Evolutionary conservation across 768 basidiomycete species (phyloP).

Genomic region (Chalciporus pseudorubinellus): DNA sequence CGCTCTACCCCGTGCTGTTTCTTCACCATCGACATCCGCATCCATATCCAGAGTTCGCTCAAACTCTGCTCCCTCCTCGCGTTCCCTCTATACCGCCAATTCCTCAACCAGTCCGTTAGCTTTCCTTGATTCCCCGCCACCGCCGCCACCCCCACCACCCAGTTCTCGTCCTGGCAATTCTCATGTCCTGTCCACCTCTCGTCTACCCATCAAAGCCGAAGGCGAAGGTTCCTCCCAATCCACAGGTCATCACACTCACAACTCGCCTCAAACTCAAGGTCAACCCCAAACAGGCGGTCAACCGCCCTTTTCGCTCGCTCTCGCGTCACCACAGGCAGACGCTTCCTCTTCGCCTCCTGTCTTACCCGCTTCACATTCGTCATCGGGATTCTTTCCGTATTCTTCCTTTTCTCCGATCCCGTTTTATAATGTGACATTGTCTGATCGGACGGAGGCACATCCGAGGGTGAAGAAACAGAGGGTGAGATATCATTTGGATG

Average conservation of each 20-base stretch:
- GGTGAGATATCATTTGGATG: slow-evolving; percentile 56
- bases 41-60: slow-evolving; percentile 43
- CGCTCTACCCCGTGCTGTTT: slow-evolving; percentile 38
- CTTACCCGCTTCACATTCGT: slow-evolving; percentile 30
- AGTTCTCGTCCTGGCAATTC: slow-evolving; percentile 40
- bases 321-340: slow-evolving; percentile 41
- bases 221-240: slow-evolving; percentile 42
- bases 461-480: slow-evolving; percentile 32
- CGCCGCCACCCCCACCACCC: slow-evolving; percentile 38
- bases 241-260: slow-evolving; percentile 28
- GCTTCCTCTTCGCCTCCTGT: slow-evolving; percentile 28
- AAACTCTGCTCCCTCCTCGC: slow-evolving; percentile 38
- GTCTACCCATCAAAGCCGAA: slow-evolving; percentile 46
- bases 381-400: slow-evolving; percentile 36
- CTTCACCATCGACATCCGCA: slow-evolving; percentile 28
- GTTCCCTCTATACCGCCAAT: slow-evolving; percentile 42
- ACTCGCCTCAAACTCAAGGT: slow-evolving; percentile 35
- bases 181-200: slow-evolving; percentile 39
- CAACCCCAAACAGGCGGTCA: slow-evolving; percentile 33
- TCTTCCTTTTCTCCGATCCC: slow-evolving; percentile 34
- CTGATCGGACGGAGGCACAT: slow-evolving; percentile 28
- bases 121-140: slow-evolving; percentile 41
- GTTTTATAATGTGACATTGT: slow-evolving; percentile 25
- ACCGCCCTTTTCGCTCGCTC: slow-evolving; percentile 42
- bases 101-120: slow-evolving; percentile 31